Evolutionary conservation across 2,329 filamentous ascomycete genomes (phyloP).

Genomic region (Aureobasidium sp.): DNA sequence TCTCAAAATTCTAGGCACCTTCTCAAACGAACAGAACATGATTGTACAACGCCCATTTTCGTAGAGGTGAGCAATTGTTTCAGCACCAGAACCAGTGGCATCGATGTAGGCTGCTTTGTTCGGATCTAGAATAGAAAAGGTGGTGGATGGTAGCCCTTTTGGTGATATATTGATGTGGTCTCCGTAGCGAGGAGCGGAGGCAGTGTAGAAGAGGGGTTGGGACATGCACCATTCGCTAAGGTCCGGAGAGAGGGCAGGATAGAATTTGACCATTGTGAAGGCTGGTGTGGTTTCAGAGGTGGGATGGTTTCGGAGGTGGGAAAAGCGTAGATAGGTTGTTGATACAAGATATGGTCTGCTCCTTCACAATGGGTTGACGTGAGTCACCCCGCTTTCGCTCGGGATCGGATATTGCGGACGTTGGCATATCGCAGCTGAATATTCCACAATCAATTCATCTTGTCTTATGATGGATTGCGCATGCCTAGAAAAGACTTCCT

Average conservation of each 20-base stretch:
- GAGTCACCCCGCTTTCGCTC: slow-evolving; percentile 9
- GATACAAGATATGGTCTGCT: background rate
- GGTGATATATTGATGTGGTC: slow-evolving; percentile 69
- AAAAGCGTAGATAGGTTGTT: too few species aligned
- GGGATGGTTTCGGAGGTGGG: accelerated
- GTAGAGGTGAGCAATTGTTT: slow-evolving; percentile 67
- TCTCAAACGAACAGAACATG: slow-evolving; percentile 62
- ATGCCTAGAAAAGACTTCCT: too few species aligned
- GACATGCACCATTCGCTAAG: slow-evolving; percentile 55
- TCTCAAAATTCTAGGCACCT: slow-evolving; percentile 53
- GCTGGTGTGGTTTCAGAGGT: background rate
- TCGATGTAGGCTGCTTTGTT: slow-evolving; percentile 63
- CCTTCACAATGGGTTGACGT: background rate
- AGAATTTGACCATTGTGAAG: slow-evolving; percentile 50
- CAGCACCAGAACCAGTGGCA: slow-evolving; percentile 64
- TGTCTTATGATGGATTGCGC: too few species aligned
- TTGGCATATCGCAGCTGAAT: background rate
- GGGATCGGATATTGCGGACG: background rate
- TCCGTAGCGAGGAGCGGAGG: slow-evolving; percentile 59
- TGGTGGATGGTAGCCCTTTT: slow-evolving; percentile 58
- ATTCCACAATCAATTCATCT: too few species aligned
- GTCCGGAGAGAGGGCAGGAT: slow-evolving; percentile 45
- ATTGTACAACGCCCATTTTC: slow-evolving; percentile 69
- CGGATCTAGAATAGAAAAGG: slow-evolving; percentile 52
- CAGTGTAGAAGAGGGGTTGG: slow-evolving; percentile 69